These are phyloP conservation scores for Carallia brachiata DNA, from an alignment of 345 rosid genomes.

Conservation along the genomic window DNA sequence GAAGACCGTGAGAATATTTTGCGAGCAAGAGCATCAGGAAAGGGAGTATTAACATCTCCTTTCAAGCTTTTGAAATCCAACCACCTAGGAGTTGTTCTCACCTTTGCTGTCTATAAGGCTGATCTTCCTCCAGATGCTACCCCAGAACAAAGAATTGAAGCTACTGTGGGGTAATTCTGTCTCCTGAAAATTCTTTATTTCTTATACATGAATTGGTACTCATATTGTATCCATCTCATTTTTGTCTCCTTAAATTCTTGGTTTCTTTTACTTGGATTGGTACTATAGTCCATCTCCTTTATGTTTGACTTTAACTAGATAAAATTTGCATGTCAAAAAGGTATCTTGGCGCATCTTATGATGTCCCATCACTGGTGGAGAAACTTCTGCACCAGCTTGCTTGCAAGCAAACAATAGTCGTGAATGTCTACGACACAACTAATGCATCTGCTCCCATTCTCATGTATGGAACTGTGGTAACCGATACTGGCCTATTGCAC, in stretches of 20 bases:
- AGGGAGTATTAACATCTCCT: slow-evolving; percentile 94
- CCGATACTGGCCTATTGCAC: slow-evolving; percentile 58
- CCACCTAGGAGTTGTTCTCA: slow-evolving; percentile 87
- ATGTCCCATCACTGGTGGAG: slow-evolving; percentile 92
- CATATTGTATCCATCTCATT: slow-evolving; percentile 2
- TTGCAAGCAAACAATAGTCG: slow-evolving; percentile 81
- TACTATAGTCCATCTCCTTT: too few species aligned
- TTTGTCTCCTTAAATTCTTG: background rate
- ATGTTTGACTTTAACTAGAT: too few species aligned
- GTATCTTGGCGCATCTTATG: slow-evolving; percentile 95
- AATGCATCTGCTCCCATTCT: slow-evolving; percentile 57
- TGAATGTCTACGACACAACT: slow-evolving; percentile 87
- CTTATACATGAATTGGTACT: background rate
- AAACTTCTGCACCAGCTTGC: slow-evolving; percentile 95
- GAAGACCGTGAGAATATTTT: slow-evolving; percentile 92
- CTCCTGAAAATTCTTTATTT: slow-evolving; percentile 15
- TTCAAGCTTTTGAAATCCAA: slow-evolving; percentile 91
- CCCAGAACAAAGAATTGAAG: slow-evolving; percentile 63
- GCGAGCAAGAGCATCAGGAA: slow-evolving; percentile 90
- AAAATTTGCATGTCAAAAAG: slow-evolving; percentile 30
- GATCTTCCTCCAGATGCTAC: slow-evolving; percentile 69
- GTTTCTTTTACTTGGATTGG: background rate
- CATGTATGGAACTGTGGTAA: slow-evolving; percentile 78
- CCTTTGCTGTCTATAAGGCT: slow-evolving; percentile 80
- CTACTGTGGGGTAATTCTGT: slow-evolving; percentile 70